phyloP scores from a whole-genome alignment of 2,329 filamentous ascomycete species.

The Huntiella decipiens region DNA sequence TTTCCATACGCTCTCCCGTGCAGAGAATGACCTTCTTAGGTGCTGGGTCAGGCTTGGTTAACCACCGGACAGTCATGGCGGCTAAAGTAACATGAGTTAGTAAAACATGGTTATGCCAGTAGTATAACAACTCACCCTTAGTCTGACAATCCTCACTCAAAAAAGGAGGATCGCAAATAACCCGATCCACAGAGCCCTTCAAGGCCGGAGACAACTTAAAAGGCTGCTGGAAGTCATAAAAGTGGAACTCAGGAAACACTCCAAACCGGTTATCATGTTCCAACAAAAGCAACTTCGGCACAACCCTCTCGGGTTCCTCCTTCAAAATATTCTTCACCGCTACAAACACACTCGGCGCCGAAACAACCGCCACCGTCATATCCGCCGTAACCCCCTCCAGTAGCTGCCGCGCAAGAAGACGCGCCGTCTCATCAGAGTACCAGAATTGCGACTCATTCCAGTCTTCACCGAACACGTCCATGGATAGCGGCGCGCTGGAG shows the following conservation, averaged over 20 bases:
- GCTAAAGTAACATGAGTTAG: constrained; percentile 23
- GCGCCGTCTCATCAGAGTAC: constrained; percentile 58
- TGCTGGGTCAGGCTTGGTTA: constrained; percentile 28
- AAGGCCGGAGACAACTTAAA: constrained; percentile 44
- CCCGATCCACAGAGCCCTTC: constrained; percentile 45
- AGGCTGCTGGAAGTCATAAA: constrained; percentile 56
- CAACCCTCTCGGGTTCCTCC: constrained; percentile 14
- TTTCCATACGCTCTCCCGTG: constrained; percentile 60
- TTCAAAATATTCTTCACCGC: constrained; percentile 48
- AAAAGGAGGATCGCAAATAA: constrained; percentile 65
- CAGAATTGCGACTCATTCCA: constrained; percentile 78
- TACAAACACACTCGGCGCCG: constrained; percentile 59
- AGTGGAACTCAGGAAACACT: constrained; percentile 54
- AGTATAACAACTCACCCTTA: constrained; percentile 33
- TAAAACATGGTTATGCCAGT: no score
- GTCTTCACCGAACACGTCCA: constrained; percentile 58
- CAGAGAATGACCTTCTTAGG: constrained; percentile 40
- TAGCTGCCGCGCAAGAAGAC: constrained; percentile 41
- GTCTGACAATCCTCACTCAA: constrained; percentile 65
- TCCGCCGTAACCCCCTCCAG: constrained; percentile 38
- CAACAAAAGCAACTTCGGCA: constrained; percentile 44
- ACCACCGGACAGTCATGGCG: constrained; percentile 57
- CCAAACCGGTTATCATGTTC: constrained; percentile 58
- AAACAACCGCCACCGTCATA: constrained; percentile 48
- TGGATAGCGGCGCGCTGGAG: constrained; percentile 23